Base-by-base conservation (phyloP, 129 eudicot genomes). In the Mikania micrantha region DNA sequence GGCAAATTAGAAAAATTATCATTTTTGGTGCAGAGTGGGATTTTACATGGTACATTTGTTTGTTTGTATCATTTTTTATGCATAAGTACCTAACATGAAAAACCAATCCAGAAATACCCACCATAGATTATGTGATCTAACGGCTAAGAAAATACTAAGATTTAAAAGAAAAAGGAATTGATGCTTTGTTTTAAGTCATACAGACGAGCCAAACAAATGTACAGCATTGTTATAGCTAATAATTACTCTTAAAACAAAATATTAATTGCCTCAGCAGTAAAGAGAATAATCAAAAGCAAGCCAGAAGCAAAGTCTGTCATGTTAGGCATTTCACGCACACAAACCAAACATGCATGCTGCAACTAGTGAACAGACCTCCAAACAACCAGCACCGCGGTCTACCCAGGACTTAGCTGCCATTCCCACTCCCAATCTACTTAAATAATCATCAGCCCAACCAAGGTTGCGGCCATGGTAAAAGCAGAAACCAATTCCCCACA, bases 101-200 rank as follows among this genome's bases (percentile, higher is more conserved):
- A 56, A 21, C 17, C 8, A 50, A 20, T 50, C 15, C 59, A 21
- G 35, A 54, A 13, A 54, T 19, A 54, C 13, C 34, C 8, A 54
- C 17, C 35, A 54, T 27, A 10, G 17, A 25, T 52, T 52, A 16
- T 67, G 32, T 19, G 29, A n/a, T 19, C 44, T 38, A 29, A 31
- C 21, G 9, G 72, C 45, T 47, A 17, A 3, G 21, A 28, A 66
- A 44, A 28, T 17, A 47, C 54, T 47, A 47, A 17, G 22, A 5
- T 17, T 47, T 7, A 1, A 47, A 17, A n/a, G 5, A 10, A 22
- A 1, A 36, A 69, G 29, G 54, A 5, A 68, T 20, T 2, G 52
- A 52, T 52, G 13, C 64, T 68, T 50, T 49, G 63, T 15, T 47
- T 49, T 11, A 67, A 20, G 60, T 67, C 42, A 47, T 29, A 47